These are phyloP conservation scores for Hypoxylon sp. DNA, from an alignment of 2,329 filamentous ascomycete species.

Conservation along the genomic window DNA sequence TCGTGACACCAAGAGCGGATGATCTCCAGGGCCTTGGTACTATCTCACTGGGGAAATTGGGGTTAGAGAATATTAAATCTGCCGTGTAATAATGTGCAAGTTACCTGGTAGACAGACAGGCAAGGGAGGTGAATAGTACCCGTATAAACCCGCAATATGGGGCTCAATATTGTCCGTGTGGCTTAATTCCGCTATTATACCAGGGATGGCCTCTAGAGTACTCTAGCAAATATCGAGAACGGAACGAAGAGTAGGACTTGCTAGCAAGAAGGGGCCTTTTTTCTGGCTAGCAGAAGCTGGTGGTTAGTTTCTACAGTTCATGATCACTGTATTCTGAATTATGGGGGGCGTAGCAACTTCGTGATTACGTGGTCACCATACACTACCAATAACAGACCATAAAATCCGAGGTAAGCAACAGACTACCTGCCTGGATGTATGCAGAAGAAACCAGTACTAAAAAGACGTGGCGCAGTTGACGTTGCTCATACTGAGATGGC, in stretches of 20 bases:
- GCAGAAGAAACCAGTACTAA: too few species aligned
- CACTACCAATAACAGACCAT: too few species aligned
- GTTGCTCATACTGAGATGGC: not conserved
- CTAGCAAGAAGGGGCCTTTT: too few species aligned
- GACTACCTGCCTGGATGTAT: too few species aligned
- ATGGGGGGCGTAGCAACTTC: too few species aligned
- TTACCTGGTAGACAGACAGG: slow-evolving; percentile 14
- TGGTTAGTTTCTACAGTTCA: too few species aligned
- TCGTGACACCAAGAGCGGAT: slow-evolving; percentile 11
- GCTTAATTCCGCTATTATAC: slow-evolving; percentile 25
- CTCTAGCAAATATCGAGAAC: slow-evolving; percentile 2
- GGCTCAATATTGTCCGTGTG: slow-evolving; percentile 19
- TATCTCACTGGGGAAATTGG: slow-evolving; percentile 23
- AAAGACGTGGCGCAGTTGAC: slow-evolving; percentile 13
- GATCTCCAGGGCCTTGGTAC: slow-evolving; percentile 33
- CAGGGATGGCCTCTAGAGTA: slow-evolving; percentile 14
- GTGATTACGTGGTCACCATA: too few species aligned
- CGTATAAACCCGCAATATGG: slow-evolving; percentile 26
- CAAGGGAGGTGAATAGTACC: too few species aligned
- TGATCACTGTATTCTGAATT: too few species aligned
- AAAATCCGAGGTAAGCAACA: too few species aligned
- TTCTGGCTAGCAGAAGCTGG: too few species aligned
- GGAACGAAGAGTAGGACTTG: too few species aligned
- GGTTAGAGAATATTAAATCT: slow-evolving; percentile 21
- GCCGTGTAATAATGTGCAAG: slow-evolving; percentile 24